Base-by-base conservation (phyloP, 2,329 filamentous ascomycete genomes). In the Cercospora janseana region DNA sequence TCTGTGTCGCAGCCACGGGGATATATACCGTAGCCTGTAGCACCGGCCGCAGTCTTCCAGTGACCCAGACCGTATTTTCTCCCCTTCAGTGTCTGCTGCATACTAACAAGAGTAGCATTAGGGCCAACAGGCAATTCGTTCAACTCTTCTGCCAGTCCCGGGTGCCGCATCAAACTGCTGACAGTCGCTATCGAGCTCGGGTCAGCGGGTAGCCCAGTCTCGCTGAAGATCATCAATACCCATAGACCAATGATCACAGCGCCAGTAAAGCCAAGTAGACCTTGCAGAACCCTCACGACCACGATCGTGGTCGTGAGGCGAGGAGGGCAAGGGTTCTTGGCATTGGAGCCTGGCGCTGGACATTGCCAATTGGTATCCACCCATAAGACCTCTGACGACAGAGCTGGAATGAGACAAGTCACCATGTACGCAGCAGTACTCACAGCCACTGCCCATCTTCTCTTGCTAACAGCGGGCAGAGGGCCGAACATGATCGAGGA, bases 121-220 rank as follows among this genome's bases (percentile, higher is more conserved):
- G 55, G 32, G 8, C 49, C 50, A 8, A 47, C 28, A 3, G 49
- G 52, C 15, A 56, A 20, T 24, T 48, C 46, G 15, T 42, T 47
- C 10, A 57, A 27, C 28, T 59, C 57, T n/a, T 51, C 55, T 10
- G 51, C 23, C 26, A 57, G 34, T 6, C 15, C 47, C 6, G 49
- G 57, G 31, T 59, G 45, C 12, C 55, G 43, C 52, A 52, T 55
- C 26, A 59, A 16, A 26, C 49, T 41, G 21, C 41, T 46, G 12
- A 59, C 28, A 4, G 52, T 52, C 3, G 54, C 57, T 18, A 57
- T 54, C 4, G 57, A 57, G 32, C 54, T 57, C 9, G 57, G 57
- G 23, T 57, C 41, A 6, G 43, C 44, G 8, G 40, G 21, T 13
- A 59, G 35, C 12, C 57, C 57, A 10, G 57, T 57, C 20, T 26